Base-by-base conservation (phyloP, 2,329 filamentous ascomycete species). In the Pseudogymnoascus sp. region DNA sequence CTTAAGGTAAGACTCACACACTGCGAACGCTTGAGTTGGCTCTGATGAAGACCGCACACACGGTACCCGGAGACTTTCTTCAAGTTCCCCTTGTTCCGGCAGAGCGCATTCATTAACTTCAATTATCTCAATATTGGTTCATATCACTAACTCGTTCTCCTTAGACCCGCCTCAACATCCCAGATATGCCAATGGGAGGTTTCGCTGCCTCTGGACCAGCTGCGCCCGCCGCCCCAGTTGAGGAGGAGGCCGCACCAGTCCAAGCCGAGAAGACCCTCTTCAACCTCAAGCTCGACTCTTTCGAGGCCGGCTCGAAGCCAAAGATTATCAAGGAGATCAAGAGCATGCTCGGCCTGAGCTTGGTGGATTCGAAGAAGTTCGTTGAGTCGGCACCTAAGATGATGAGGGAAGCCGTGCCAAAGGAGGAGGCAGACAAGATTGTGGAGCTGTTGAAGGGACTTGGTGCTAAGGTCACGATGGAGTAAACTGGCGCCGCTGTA, bases 261-360 rank as follows among this genome's bases (percentile, higher is more conserved):
- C 87, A 92, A 69, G 91, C 94, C 76, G 96, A 97, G 85, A 97
- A 87, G 87, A 93, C 93, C 3, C 84, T 99, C 65, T 99, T 99
- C 84, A 96, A 89, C 75, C 78, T 99, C 68, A 97, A 97, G 81
- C 87, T 99, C 66, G 83, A 90, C 76, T 88, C 88, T 36, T 95
- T 97, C 75, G 95, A 99, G 60, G 82, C 92, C 29, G 82, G 79
- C 59, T 80, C 93, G 67, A 99, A 99, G 83, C 92, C 95, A 72
- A 99, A 99, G 88, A 82, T 99, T 72, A 99, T 99, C 84, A 99
- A 99, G 85, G 94, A 99, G 82, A 84, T 99, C 80, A 99, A 99
- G 87, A 87, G 86, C 72, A 83, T 99, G 85, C 81, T 99, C 64
- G 94, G 94, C 45, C 79, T 99, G 74, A 95, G 90, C 75, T 83